Conservation (phyloP, 352 stramenopile genomes). For the Aphanomyces astaci region DNA sequence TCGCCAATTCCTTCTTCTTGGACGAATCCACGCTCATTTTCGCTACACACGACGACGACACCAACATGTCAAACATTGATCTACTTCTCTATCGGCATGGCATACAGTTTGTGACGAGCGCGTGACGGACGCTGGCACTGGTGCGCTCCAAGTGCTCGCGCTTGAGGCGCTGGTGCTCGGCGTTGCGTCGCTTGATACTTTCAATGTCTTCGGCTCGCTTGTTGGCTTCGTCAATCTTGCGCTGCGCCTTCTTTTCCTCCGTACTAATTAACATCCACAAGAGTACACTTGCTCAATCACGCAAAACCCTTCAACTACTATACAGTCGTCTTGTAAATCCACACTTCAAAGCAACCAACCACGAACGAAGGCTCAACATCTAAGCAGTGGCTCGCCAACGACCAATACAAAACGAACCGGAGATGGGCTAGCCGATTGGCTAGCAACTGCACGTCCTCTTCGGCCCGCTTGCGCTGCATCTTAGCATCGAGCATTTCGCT, state of each 20-base stretch:
- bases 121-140: slow-evolving; percentile 41
- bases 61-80: no score
- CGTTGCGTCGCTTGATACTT: slow-evolving; percentile 50
- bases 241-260: slow-evolving; percentile 47
- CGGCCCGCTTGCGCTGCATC: slow-evolving; percentile 45
- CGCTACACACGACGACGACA: background rate
- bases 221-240: slow-evolving; percentile 63
- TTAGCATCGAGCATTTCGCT: slow-evolving; percentile 57
- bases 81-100: no score
- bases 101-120: slow-evolving; percentile 50
- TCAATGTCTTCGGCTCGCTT: slow-evolving; percentile 52
- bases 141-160: slow-evolving; percentile 44
- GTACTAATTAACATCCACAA: no score
- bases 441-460: slow-evolving; percentile 49
- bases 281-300: no score
- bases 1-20: slow-evolving; percentile 42
- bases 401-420: no score
- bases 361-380: no score
- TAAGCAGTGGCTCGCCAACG: no score
- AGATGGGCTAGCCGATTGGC: slow-evolving; percentile 58
- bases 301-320: no score
- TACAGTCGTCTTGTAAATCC: no score
- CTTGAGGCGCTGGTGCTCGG: slow-evolving; percentile 41
- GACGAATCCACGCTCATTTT: slow-evolving; percentile 33
- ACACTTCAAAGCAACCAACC: background rate